Conservation (phyloP, 495 filamentous ascomycete genomes). For the Parmelia sp. region DNA sequence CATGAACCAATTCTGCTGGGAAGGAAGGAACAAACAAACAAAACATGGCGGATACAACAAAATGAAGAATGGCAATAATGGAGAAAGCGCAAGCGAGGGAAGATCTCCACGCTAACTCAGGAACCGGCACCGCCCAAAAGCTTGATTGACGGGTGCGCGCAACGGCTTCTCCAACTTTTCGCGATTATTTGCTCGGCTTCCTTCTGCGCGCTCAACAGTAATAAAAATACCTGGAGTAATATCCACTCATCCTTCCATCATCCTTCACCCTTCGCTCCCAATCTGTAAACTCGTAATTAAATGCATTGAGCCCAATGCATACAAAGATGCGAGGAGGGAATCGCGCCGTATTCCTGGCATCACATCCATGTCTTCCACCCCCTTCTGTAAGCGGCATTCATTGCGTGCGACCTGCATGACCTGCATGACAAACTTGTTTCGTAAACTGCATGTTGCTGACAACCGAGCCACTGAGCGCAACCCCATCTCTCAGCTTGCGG, state of each 20-base stretch:
- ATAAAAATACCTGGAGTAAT: too few species aligned
- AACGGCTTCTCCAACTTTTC: constrained; percentile 3
- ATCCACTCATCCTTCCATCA: background rate
- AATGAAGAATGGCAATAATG: too few species aligned
- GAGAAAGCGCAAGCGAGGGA: background rate
- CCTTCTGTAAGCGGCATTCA: background rate
- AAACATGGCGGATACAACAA: too few species aligned
- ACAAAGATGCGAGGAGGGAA: background rate
- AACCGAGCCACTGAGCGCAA: background rate
- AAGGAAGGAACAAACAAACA: too few species aligned
- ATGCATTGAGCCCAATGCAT: background rate
- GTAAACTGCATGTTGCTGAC: background rate
- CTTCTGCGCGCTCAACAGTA: too few species aligned
- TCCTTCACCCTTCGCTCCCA: too few species aligned
- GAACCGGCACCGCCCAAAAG: background rate
- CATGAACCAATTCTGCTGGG: too few species aligned
- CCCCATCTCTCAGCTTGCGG: background rate
- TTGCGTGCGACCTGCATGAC: background rate
- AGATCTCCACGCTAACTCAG: background rate
- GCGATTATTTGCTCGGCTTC: background rate
- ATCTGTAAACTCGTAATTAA: background rate
- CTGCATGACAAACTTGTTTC: background rate
- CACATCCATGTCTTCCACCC: background rate
- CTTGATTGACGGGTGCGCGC: background rate
- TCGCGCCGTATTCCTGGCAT: background rate